Evolutionary conservation across 2,329 filamentous ascomycete species (phyloP).

Genomic region (Daldinia sp.): DNA sequence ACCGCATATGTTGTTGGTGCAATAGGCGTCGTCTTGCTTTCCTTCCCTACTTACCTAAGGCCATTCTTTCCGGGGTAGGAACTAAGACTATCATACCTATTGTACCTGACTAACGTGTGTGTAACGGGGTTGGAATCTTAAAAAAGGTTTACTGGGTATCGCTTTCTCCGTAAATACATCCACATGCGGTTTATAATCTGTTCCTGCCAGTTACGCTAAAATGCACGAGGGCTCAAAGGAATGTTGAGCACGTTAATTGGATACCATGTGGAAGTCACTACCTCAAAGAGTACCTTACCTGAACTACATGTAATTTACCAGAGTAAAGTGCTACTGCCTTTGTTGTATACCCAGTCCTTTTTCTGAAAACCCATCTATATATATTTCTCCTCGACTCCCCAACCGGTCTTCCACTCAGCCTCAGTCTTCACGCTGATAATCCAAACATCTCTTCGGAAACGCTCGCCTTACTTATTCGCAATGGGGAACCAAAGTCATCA

Average conservation of each 20-base stretch:
- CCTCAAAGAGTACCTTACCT: conserved; percentile 15
- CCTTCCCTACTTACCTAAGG: background rate
- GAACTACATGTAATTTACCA: background rate
- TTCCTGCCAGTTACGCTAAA: background rate
- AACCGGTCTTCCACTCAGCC: background rate
- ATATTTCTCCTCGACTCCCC: background rate
- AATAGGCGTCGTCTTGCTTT: background rate
- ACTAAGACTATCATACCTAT: background rate
- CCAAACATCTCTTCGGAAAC: conserved; percentile 4
- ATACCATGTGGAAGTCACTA: conserved; percentile 6
- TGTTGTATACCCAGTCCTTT: conserved; percentile 13
- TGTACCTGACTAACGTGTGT: too few relatives aligned
- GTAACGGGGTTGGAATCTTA: background rate
- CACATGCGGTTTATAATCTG: background rate
- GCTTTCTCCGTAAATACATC: background rate
- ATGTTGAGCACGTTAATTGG: background rate
- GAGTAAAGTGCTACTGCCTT: background rate
- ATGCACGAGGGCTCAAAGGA: background rate
- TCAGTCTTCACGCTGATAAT: background rate
- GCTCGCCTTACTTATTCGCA: conserved; percentile 9
- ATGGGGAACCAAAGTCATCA: conserved; percentile 38
- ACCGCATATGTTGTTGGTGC: background rate
- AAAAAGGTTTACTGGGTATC: background rate
- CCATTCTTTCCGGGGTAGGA: background rate
- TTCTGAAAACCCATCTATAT: conserved; percentile 30